Percentiles rank a stretch among this genome's conserved stretches.
Evolutionary conservation across 1,284 basidiomycete species (phyloP).

Genomic region (Cystobasidiaceae sp.): DNA sequence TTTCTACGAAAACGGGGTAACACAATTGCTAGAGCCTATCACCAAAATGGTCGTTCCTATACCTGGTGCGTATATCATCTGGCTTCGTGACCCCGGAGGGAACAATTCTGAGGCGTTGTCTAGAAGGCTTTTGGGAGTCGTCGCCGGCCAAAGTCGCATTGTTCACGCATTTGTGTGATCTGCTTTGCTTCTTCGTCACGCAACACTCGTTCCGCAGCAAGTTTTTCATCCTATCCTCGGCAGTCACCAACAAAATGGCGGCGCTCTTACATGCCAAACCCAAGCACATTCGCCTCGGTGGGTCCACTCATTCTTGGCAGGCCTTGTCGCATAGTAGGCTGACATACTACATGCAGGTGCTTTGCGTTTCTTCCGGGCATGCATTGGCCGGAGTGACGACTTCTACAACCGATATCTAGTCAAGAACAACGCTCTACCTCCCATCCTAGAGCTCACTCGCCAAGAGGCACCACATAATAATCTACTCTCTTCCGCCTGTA

Average conservation of each 20-base stretch:
- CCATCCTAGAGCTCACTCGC: slow-evolving; percentile 73
- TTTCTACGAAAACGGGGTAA: slow-evolving; percentile 75
- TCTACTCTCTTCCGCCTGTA: slow-evolving; percentile 84
- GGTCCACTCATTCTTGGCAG: slow-evolving; percentile 27
- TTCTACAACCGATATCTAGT: slow-evolving; percentile 78
- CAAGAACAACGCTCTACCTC: slow-evolving; percentile 70
- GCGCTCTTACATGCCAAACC: slow-evolving; percentile 64
- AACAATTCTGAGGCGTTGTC: too few species aligned
- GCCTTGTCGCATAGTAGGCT: background rate
- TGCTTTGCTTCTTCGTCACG: slow-evolving; percentile 77
- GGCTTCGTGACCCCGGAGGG: too few species aligned
- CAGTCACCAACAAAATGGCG: slow-evolving; percentile 65
- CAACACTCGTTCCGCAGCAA: slow-evolving; percentile 74
- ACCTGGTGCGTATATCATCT: background rate
- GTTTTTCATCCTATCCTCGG: slow-evolving; percentile 77
- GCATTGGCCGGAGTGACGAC: slow-evolving; percentile 76
- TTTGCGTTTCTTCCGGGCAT: slow-evolving; percentile 82
- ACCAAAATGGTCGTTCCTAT: slow-evolving; percentile 45
- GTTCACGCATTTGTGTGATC: slow-evolving; percentile 59
- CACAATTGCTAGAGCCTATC: slow-evolving; percentile 72
- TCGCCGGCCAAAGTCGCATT: slow-evolving; percentile 35
- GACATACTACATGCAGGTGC: slow-evolving; percentile 67
- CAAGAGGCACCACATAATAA: slow-evolving; percentile 82
- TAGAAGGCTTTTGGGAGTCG: too few species aligned
- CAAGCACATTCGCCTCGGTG: slow-evolving; percentile 85